phyloP scores from a whole-genome alignment of 2,329 filamentous ascomycete species.

The Neocatenulostroma microsporum region DNA sequence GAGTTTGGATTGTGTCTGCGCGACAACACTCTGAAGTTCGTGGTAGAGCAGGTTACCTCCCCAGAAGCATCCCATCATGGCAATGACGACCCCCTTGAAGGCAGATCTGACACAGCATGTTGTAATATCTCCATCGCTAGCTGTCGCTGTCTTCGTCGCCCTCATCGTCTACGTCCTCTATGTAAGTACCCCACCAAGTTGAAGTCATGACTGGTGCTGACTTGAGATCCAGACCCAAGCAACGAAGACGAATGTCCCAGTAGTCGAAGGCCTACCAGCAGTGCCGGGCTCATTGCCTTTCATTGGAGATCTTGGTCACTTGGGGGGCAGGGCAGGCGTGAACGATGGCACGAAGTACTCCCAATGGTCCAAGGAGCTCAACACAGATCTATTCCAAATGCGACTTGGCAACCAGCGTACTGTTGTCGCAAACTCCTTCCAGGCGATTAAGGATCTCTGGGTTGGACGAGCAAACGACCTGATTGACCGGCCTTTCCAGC shows the following conservation, averaged over 20 bases:
- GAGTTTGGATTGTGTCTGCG: no score
- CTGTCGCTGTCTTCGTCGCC: no score
- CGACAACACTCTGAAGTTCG: no score
- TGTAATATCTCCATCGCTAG: no score
- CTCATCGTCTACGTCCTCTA: no score
- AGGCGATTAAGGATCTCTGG: not conserved
- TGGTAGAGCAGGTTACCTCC: no score
- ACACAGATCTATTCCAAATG: not conserved
- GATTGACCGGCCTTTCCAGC: conserved; percentile 1
- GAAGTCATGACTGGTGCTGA: no score
- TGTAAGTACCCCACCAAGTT: no score
- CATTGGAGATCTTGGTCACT: not conserved
- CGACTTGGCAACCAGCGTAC: conserved; percentile 1
- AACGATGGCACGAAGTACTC: conserved; percentile 1
- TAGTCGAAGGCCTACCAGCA: not conserved
- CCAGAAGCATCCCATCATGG: no score
- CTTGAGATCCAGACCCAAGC: no score
- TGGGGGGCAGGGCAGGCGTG: not conserved
- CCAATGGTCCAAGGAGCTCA: not conserved
- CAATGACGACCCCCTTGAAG: no score
- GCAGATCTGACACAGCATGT: no score
- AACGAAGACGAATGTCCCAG: not conserved
- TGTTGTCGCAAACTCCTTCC: not conserved
- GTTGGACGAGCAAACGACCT: not conserved
- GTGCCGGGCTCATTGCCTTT: not conserved